Percentiles rank a stretch among this genome's conserved stretches.
Evolutionary conservation across 768 basidiomycete species (phyloP).

Genomic region (Cubamyces lactineus): DNA sequence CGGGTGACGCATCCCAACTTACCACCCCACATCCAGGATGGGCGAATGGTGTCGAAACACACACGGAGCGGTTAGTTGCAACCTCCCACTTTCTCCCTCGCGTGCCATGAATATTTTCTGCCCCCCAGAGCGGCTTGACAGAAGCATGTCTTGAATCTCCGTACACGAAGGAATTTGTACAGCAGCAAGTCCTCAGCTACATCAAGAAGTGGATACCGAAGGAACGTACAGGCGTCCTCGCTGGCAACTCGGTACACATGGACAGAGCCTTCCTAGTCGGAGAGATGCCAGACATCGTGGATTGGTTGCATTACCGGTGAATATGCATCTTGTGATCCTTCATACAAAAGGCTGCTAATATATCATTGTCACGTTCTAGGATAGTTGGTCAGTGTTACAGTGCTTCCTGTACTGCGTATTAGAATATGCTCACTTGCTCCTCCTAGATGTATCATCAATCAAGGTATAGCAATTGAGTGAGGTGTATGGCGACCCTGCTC

Average conservation of each 20-base stretch:
- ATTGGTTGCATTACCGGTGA: constrained; percentile 84
- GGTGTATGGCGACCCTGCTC: not conserved
- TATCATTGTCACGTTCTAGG: constrained; percentile 38
- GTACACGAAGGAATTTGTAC: constrained; percentile 61
- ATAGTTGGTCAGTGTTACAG: constrained; percentile 62
- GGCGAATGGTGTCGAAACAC: constrained; percentile 84
- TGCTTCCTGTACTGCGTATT: not conserved
- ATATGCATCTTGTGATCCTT: constrained; percentile 8
- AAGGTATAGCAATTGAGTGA: constrained; percentile 49
- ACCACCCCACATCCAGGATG: constrained; percentile 61
- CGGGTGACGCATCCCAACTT: not conserved
- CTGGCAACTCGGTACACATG: constrained; percentile 86
- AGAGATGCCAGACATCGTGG: constrained; percentile 80
- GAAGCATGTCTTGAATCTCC: constrained; percentile 76
- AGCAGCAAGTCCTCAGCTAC: constrained; percentile 66
- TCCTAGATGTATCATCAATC: constrained; percentile 78
- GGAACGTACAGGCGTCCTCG: constrained; percentile 64
- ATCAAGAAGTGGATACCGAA: constrained; percentile 85
- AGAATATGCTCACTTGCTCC: not conserved
- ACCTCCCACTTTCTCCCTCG: not conserved
- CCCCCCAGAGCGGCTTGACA: constrained; percentile 76
- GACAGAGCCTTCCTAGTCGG: constrained; percentile 73
- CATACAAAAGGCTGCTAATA: constrained; percentile 9
- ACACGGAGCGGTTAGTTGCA: constrained; percentile 64
- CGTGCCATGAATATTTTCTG: constrained; percentile 5